phyloP scores from a whole-genome alignment of 2,329 filamentous ascomycete species.

The Neoscytalidium dimidiatum region DNA sequence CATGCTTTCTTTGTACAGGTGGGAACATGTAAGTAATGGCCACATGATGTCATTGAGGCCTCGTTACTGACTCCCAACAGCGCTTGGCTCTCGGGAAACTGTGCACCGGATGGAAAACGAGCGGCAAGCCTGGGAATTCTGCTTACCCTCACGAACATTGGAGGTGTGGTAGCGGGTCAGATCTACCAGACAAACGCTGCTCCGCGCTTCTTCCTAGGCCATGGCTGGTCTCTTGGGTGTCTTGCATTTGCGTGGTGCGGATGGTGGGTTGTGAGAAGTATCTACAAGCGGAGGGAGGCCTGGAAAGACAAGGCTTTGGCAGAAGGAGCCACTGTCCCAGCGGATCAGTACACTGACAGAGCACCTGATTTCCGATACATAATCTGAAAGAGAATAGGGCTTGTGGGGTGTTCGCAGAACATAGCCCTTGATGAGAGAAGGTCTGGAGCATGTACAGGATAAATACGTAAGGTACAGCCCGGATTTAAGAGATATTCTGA shows the following conservation, averaged over 20 bases:
- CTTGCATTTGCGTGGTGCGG: slow-evolving; percentile 39
- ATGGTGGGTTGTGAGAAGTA: slow-evolving; percentile 38
- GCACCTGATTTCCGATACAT: neutral
- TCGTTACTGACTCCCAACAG: neutral
- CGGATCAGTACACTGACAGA: neutral
- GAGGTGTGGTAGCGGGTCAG: slow-evolving; percentile 35
- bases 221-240: slow-evolving; percentile 41
- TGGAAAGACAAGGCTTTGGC: slow-evolving; percentile 33
- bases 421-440: neutral
- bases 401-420: neutral
- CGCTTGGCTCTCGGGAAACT: slow-evolving; percentile 35
- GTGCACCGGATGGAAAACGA: slow-evolving; percentile 35
- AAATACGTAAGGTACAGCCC: no score
- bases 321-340: slow-evolving; percentile 19
- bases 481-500: no score
- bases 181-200: slow-evolving; percentile 34
- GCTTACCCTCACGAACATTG: slow-evolving; percentile 36
- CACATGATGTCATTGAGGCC: neutral
- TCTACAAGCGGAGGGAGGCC: slow-evolving; percentile 35
- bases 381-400: neutral
- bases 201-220: slow-evolving; percentile 32
- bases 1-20: slow-evolving; percentile 37
- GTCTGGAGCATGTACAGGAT: neutral
- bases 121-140: slow-evolving; percentile 34
- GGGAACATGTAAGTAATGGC: slow-evolving; percentile 27